Base-by-base conservation (phyloP, 345 rosid species). In the Salix caprea region DNA sequence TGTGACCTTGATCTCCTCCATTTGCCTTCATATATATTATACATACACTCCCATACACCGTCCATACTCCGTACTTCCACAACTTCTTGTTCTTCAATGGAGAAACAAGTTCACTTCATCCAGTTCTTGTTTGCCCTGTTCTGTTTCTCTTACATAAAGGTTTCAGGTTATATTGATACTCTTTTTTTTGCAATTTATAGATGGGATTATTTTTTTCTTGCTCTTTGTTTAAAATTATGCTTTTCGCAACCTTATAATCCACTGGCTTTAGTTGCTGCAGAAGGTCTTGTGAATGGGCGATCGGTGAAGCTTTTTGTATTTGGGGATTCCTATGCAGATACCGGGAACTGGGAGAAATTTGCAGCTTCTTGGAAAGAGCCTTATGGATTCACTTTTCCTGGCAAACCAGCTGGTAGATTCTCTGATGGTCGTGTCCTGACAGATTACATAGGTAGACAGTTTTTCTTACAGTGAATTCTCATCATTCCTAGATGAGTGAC, bases 291-390 rank as follows among this genome's bases (percentile, higher is more conserved):
- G 23, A 37, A 34, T 7, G 70, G 23, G 37, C 67, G 6, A 10
- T 61, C 50, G 19, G 70, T 46, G 28, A 89, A 83, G 85, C 85
- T 91, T 28, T 89, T 91, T 72, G 95, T 88, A 23, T 91, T 91
- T 50, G 95, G 95, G n/a, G 92, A 89, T 67, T 91, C 95, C 1
- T 91, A 89, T 8, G 91, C 80, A 12, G 95, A 91, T 76, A 89
- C 94, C 10, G 94, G 94, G 15, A 91, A 91, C 86, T 67, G 64
- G 79, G 34, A 74, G 2, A 85, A 69, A 60, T 28, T 81, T 30
- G 26, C 83, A 14, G 65, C 30, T 73, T 81, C 92, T 4, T 90
- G 94, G 94, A 88, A 84, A 73, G 28, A 69, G 6, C 94, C 94
- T 16, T 89, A 90, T 19, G 94, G 92, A 3, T 44, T 80, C 71